Percentiles rank a stretch among this genome's conserved stretches.
Conservation (phyloP, 441 rosid species). For the Populus trichocarpa region DNA sequence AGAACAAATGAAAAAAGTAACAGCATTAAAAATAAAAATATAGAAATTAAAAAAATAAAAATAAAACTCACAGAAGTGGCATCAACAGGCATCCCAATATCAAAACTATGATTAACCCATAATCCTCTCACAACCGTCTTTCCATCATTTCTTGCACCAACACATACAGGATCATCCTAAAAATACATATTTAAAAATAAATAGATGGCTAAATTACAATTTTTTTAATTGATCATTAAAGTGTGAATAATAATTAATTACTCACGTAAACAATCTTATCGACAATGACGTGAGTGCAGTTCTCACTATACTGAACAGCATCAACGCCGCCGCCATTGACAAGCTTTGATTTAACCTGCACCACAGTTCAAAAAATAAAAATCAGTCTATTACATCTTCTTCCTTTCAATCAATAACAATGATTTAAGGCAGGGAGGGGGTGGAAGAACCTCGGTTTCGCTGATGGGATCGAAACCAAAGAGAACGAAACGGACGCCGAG, state of each 20-base stretch:
- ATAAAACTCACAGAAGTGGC: slow-evolving; percentile 56
- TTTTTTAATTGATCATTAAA: not conserved
- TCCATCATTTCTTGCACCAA: slow-evolving; percentile 65
- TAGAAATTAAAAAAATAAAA: not conserved
- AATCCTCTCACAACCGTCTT: slow-evolving; percentile 65
- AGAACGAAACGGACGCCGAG: slow-evolving; percentile 70
- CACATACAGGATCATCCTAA: slow-evolving; percentile 85
- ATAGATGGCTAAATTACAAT: not conserved
- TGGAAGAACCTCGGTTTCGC: slow-evolving; percentile 32
- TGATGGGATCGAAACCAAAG: slow-evolving; percentile 54
- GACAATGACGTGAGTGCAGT: slow-evolving; percentile 70
- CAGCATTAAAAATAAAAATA: not conserved
- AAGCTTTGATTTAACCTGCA: slow-evolving; percentile 74
- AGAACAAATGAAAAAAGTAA: not conserved
- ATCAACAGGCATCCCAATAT: slow-evolving; percentile 63
- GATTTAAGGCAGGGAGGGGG: too few species aligned
- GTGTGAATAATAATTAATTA: not conserved
- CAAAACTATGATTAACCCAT: slow-evolving; percentile 87
- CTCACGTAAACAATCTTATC: slow-evolving; percentile 66
- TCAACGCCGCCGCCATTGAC: slow-evolving; percentile 71
- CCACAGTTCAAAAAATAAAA: not conserved
- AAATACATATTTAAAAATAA: not conserved
- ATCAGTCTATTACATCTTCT: not conserved
- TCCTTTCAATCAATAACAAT: not conserved
- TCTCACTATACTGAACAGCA: slow-evolving; percentile 39